phyloP scores from a whole-genome alignment of 2,329 filamentous ascomycete genomes.

The Fusarium udum region DNA sequence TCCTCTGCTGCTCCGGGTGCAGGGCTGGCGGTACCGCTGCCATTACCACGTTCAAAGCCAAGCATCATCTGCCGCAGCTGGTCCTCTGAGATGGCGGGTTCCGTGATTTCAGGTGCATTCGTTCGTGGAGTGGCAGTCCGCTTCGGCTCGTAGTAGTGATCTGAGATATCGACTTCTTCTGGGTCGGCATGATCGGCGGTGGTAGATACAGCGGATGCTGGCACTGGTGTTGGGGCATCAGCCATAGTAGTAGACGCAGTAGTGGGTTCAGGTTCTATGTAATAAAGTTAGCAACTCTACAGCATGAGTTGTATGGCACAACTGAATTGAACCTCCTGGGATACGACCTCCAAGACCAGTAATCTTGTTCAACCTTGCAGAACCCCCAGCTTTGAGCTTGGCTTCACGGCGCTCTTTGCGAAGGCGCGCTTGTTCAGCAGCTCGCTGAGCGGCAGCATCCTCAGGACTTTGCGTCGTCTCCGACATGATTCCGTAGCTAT shows the following conservation, averaged over 20 bases:
- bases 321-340: slow-evolving; percentile 43
- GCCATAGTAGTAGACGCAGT: slow-evolving; percentile 40
- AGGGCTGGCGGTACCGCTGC: slow-evolving; percentile 39
- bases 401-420: slow-evolving; percentile 83
- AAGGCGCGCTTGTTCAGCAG: slow-evolving; percentile 73
- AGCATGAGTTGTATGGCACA: background rate
- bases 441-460: slow-evolving; percentile 62
- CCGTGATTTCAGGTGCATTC: slow-evolving; percentile 44
- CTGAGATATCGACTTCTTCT: slow-evolving; percentile 81
- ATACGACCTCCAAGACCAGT: slow-evolving; percentile 69
- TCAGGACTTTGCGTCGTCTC: slow-evolving; percentile 48
- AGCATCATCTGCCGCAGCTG: slow-evolving; percentile 73
- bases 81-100: slow-evolving; percentile 59
- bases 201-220: slow-evolving; percentile 43
- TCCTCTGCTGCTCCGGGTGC: slow-evolving; percentile 37
- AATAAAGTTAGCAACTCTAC: background rate
- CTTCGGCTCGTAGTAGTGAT: slow-evolving; percentile 72
- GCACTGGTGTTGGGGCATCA: slow-evolving; percentile 40
- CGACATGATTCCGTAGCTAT: slow-evolving; percentile 48
- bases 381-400: slow-evolving; percentile 78
- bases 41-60: slow-evolving; percentile 55
- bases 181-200: slow-evolving; percentile 66
- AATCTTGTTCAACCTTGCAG: slow-evolving; percentile 77
- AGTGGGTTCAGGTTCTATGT: slow-evolving; percentile 17
- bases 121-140: slow-evolving; percentile 46